Evolutionary conservation across 139 green algal species (phyloP), one percentile per base, ranked within the genome.

Genomic region (Klebsormidium nitens): DNA sequence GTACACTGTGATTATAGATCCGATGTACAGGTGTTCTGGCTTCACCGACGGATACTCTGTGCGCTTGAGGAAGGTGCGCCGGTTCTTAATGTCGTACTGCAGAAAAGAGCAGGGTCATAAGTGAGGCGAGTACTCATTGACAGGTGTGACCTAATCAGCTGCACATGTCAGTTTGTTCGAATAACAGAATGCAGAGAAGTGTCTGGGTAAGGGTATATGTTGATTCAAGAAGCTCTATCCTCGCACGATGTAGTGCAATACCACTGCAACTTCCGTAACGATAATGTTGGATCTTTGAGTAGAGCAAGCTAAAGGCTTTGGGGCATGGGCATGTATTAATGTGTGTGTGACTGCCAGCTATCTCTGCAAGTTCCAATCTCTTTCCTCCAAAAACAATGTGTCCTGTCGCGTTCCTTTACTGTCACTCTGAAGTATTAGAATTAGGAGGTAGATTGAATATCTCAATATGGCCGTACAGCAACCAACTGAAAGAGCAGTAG

Each of bases 71-170:
- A 95, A 93, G 2, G 78, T 76, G 6, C 80, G 68, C 5, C 79
- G 72, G 61, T 91, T 93, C 77, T 93, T 93, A 55, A 92, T 79
- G 76, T 96, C 90, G 63, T 90, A 82, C 88, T 91, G 80, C 59
- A 66, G 35, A 34, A 40, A 37, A 23, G 38, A 47, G 23, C 47
- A 2, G 11, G 31, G 55, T 0, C 52, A 26, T 55, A 32, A 42
- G 29, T 36, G 26, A 8, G 14, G 32, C 14, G 52, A 49, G 26
- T 4, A 5, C 65, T 47, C 19, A 49, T 60, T 67, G 50, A 50
- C n/a, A 6, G 11, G 47, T 14, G 34, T 48, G 5, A 64, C 26
- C 31, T 8, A 14, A 14, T 8, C n/a, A 28, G 47, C 1, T 29
- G 40, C 1, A 50, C n/a, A n/a, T n/a, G n/a, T n/a, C n/a, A n/a